Percentiles rank a stretch among this genome's conserved stretches.
These are phyloP conservation scores for Aspergillus saccharolyticus DNA, from an alignment of 495 filamentous ascomycete genomes.

Conservation along the genomic window DNA sequence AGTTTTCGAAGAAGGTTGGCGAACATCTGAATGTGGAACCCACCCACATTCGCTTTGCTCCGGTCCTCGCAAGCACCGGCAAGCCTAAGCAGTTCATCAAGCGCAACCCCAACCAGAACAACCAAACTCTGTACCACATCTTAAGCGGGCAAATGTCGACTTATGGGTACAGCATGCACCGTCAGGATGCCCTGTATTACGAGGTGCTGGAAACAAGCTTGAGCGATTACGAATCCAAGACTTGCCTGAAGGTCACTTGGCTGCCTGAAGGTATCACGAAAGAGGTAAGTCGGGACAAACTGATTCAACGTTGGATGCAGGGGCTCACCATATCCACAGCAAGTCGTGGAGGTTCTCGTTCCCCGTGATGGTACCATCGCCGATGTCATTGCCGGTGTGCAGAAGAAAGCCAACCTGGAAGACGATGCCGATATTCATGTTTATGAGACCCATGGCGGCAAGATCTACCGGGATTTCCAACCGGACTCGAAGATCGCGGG, in stretches of 20 bases:
- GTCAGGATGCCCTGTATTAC: slow-evolving; percentile 74
- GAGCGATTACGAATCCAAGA: slow-evolving; percentile 88
- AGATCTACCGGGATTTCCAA: slow-evolving; percentile 69
- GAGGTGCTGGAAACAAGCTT: slow-evolving; percentile 92
- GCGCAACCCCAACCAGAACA: slow-evolving; percentile 57
- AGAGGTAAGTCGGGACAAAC: slow-evolving; percentile 54
- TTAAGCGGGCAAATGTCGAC: slow-evolving; percentile 60
- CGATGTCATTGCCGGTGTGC: slow-evolving; percentile 67
- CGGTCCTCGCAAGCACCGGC: slow-evolving; percentile 66
- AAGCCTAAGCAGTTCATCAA: slow-evolving; percentile 73
- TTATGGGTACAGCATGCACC: slow-evolving; percentile 62
- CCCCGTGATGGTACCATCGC: slow-evolving; percentile 72
- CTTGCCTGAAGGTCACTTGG: slow-evolving; percentile 72
- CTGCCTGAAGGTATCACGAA: slow-evolving; percentile 87
- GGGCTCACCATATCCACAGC: slow-evolving; percentile 35
- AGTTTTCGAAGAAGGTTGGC: slow-evolving; percentile 78
- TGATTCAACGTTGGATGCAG: background rate
- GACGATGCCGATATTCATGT: slow-evolving; percentile 70
- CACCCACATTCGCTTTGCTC: slow-evolving; percentile 86
- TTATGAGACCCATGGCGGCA: slow-evolving; percentile 72
- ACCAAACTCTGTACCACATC: slow-evolving; percentile 62
- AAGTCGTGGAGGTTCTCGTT: slow-evolving; percentile 73
- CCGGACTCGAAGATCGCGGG: slow-evolving; percentile 59
- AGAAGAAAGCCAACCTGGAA: slow-evolving; percentile 73
- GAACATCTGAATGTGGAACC: slow-evolving; percentile 72